These are phyloP conservation scores for Colletotrichum gloeosporioides DNA, from an alignment of 2,329 filamentous ascomycete genomes.

Conservation along the genomic window DNA sequence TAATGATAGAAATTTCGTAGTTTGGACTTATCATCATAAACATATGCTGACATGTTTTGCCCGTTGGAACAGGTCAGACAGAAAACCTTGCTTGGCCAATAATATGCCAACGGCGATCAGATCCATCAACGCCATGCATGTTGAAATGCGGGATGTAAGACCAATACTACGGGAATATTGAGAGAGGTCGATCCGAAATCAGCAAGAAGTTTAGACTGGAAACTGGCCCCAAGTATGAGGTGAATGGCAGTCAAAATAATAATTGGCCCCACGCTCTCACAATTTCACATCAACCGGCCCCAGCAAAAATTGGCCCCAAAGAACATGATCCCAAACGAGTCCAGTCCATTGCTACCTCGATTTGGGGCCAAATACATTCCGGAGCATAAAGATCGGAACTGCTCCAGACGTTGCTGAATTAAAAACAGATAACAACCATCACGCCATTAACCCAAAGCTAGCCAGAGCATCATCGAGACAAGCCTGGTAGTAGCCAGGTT, in stretches of 20 bases:
- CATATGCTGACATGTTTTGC: neutral
- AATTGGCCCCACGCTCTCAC: neutral
- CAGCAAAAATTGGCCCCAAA: neutral
- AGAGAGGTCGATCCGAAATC: neutral
- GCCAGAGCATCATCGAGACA: neutral
- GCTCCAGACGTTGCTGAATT: neutral
- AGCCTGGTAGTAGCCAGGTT: neutral
- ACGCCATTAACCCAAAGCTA: neutral
- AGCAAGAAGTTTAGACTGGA: neutral
- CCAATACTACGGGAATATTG: neutral
- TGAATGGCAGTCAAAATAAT: neutral
- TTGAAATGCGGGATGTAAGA: neutral
- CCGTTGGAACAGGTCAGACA: neutral
- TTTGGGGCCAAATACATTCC: neutral
- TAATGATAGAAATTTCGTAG: rapidly evolving
- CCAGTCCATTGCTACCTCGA: neutral
- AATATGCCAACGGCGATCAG: neutral
- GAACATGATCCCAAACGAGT: neutral
- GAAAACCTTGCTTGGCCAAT: neutral
- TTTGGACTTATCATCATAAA: neutral
- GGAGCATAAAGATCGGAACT: neutral
- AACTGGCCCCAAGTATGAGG: neutral
- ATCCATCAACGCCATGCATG: neutral
- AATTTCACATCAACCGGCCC: neutral
- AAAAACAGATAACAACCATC: neutral